phyloP scores from a whole-genome alignment of 495 filamentous ascomycete species.

The Trichoderma erinaceum region DNA sequence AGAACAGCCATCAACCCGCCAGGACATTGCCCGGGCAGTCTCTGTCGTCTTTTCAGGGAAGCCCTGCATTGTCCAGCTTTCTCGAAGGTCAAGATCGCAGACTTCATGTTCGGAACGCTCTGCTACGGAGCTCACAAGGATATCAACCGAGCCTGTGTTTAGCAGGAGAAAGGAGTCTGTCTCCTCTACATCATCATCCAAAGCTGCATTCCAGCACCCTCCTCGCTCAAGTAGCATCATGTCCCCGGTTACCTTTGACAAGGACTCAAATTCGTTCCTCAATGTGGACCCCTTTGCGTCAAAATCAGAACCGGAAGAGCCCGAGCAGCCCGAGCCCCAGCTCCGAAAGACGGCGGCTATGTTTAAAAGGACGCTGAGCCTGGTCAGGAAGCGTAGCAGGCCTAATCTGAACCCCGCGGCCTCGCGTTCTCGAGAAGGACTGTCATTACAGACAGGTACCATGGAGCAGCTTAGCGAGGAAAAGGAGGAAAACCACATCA shows the following conservation, averaged over 20 bases:
- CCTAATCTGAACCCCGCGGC: slow-evolving; percentile 29
- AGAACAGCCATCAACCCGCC: slow-evolving; percentile 33
- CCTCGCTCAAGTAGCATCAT: slow-evolving; percentile 30
- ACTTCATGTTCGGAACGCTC: neutral
- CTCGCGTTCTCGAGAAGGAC: neutral
- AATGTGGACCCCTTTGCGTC: slow-evolving; percentile 40
- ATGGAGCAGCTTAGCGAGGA: slow-evolving; percentile 9
- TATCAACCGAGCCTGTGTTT: slow-evolving; percentile 17
- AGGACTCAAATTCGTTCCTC: slow-evolving; percentile 37
- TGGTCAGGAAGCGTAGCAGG: slow-evolving; percentile 42
- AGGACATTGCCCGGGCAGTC: slow-evolving; percentile 43
- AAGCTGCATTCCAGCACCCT: slow-evolving; percentile 17
- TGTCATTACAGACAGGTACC: neutral
- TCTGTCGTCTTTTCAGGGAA: slow-evolving; percentile 44
- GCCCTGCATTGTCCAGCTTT: slow-evolving; percentile 36
- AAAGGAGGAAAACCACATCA: slow-evolving; percentile 2
- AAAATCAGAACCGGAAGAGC: slow-evolving; percentile 20
- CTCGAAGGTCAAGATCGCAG: slow-evolving; percentile 14
- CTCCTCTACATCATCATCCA: slow-evolving; percentile 22
- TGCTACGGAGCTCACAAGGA: slow-evolving; percentile 25
- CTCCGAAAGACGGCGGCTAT: slow-evolving; percentile 36
- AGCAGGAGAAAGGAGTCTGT: slow-evolving; percentile 7
- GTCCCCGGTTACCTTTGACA: slow-evolving; percentile 28
- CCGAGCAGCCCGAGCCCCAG: slow-evolving; percentile 19
- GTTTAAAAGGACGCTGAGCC: slow-evolving; percentile 40